A percentile compares a stretch with the other conserved stretches of the same genome.
phyloP scores from a whole-genome alignment of 192 early-diverging fungal genomes.

The Gaertneriomyces sp. region DNA sequence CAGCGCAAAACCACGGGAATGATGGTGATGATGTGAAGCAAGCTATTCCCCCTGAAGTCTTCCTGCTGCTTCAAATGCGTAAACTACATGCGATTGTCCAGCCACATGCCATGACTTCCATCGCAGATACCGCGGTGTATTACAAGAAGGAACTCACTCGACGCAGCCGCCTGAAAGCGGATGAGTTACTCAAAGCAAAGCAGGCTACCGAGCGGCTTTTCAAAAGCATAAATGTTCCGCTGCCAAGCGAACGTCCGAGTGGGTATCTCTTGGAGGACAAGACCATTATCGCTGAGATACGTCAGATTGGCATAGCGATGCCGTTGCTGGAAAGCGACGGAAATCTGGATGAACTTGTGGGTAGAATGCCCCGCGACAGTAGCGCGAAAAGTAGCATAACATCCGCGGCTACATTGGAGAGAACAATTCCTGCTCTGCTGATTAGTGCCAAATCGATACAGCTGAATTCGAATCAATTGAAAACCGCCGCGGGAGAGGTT shows the following conservation, averaged over 20 bases:
- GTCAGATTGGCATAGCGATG: conserved; percentile 59
- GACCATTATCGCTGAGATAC: conserved; percentile 47
- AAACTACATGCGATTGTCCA: conserved; percentile 73
- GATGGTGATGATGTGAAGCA: neutral
- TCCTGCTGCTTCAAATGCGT: conserved; percentile 49
- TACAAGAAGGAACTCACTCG: conserved; percentile 65
- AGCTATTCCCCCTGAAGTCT: neutral
- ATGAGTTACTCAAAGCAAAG: conserved; percentile 57
- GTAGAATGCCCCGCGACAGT: too few relatives aligned
- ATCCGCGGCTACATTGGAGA: neutral
- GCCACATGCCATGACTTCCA: conserved; percentile 60
- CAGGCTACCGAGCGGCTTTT: conserved; percentile 65
- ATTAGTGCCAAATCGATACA: conserved; percentile 55
- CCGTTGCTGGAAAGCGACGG: conserved; percentile 44
- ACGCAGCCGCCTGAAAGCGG: conserved; percentile 51
- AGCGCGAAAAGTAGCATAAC: neutral
- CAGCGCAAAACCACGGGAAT: conserved; percentile 52
- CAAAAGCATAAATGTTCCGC: conserved; percentile 58
- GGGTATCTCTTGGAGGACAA: conserved; percentile 55
- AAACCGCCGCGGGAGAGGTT: conserved; percentile 52
- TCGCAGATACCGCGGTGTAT: conserved; percentile 62
- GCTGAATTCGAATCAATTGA: conserved; percentile 59
- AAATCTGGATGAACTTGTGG: conserved; percentile 11
- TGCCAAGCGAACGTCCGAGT: conserved; percentile 46
- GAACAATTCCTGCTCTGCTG: conserved; percentile 52